phyloP scores from a whole-genome alignment of 1,284 basidiomycete species.

The Fomitopsis schrenkii region DNA sequence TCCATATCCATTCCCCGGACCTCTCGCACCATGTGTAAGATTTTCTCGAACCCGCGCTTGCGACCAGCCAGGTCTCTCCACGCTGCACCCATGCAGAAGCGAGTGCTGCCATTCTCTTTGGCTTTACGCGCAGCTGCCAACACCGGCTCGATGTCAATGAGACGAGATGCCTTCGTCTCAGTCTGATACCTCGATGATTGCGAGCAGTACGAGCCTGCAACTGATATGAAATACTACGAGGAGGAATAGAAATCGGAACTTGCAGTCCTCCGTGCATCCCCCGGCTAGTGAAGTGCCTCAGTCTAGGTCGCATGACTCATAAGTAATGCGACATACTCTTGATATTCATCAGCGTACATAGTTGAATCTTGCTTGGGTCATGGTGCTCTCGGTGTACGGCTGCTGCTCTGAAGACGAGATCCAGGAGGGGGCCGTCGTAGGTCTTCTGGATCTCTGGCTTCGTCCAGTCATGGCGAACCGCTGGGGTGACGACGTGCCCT shows the following conservation, averaged over 20 bases:
- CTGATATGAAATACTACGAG: background rate
- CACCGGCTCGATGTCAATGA: constrained; percentile 92
- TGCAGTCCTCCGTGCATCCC: constrained; percentile 95
- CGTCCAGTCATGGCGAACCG: constrained; percentile 56
- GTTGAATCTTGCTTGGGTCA: constrained; percentile 87
- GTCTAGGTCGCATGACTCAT: background rate
- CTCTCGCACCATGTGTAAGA: constrained; percentile 89
- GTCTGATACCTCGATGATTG: constrained; percentile 94
- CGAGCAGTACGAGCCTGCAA: constrained; percentile 90
- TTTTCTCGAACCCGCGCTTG: constrained; percentile 93
- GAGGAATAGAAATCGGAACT: constrained; percentile 22
- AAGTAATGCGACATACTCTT: constrained; percentile 69
- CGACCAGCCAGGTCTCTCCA: constrained; percentile 95
- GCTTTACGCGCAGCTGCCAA: constrained; percentile 88
- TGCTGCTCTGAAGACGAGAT: constrained; percentile 83
- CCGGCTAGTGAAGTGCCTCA: constrained; percentile 53
- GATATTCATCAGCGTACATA: constrained; percentile 99
- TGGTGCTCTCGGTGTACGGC: constrained; percentile 84
- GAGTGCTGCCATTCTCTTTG: constrained; percentile 93
- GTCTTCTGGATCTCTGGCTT: constrained; percentile 72
- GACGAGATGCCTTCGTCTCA: constrained; percentile 81
- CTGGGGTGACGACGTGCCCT: constrained; percentile 19
- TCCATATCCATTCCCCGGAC: constrained; percentile 92
- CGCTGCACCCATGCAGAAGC: constrained; percentile 99
- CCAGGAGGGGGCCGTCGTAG: constrained; percentile 79